Conservation (phyloP, 2,329 filamentous ascomycete genomes). For the Juglanconis oblonga region DNA sequence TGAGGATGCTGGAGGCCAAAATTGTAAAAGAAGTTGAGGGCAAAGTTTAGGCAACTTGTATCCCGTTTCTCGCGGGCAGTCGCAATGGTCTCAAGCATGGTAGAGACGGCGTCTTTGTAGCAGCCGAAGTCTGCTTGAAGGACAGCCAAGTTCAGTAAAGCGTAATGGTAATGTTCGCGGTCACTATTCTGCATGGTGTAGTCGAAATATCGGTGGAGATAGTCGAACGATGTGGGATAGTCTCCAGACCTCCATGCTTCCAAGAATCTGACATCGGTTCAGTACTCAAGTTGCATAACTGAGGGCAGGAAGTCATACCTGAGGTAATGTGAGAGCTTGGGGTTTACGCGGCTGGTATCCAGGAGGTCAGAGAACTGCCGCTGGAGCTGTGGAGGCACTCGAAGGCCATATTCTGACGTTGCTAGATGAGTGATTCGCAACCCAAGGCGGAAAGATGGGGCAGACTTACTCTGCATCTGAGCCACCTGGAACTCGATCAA, state of each 20-base stretch:
- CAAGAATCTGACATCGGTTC: constrained; percentile 61
- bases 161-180: constrained; percentile 88
- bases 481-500: constrained; percentile 86
- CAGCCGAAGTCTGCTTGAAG: constrained; percentile 95
- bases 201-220: constrained; percentile 92
- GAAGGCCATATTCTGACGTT: constrained; percentile 64
- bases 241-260: constrained; percentile 91
- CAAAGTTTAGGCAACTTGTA: constrained; percentile 88
- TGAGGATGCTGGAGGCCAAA: constrained; percentile 83
- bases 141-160: constrained; percentile 87
- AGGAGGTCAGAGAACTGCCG: constrained; percentile 68
- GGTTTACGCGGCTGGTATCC: constrained; percentile 62
- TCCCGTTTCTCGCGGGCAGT: constrained; percentile 95
- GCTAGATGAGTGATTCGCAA: constrained; percentile 15
- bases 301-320: constrained; percentile 42
- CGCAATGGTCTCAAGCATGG: constrained; percentile 91
- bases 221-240: constrained; percentile 85
- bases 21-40: constrained; percentile 92
- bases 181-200: constrained; percentile 88
- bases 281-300: neutral
- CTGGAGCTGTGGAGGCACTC: constrained; percentile 73
- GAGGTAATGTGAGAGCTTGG: constrained; percentile 74
- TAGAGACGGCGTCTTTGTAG: constrained; percentile 81
- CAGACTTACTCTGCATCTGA: constrained; percentile 70
- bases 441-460: neutral